Base-by-base conservation (phyloP, 345 rosid species). In the Citrus trifoliata region DNA sequence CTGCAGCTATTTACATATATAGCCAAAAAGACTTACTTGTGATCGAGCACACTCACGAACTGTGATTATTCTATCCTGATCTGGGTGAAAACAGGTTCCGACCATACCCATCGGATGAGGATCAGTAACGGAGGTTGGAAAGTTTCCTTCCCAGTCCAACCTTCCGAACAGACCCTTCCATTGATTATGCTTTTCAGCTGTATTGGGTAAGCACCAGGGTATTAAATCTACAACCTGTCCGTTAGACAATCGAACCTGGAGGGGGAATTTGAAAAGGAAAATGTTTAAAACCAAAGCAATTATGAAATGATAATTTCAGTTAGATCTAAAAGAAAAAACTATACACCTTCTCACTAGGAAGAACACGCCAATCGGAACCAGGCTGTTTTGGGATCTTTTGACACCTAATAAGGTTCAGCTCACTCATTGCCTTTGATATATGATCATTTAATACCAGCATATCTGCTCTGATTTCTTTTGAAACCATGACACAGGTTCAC, bases 21-120 rank as follows among this genome's bases (percentile, higher is more conserved):
- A 18, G 61, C 61, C 22, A 56, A 56, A 56, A 56, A 2, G 27
- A 58, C 83, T 82, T 83, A 95, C 98, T 82, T 95, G 95, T 71
- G 98, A 93, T 70, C 97, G 87, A 19, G 97, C 96, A 70, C 93
- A 93, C 87, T 95, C 98, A 24, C 97, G 98, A 67, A 95, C 97
- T 0, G 96, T 89, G 55, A 93, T 72, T 18, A 95, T 93, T 55
- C 99, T 81, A 73, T 93, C 97, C 83, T 93, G 98, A 1, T 92
- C 97, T 2, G 99, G 98, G 78, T 93, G 97, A 74, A 95, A 93
- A 53, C 99, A 95, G 90, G 92, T 87, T 60, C 99, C 98, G n/a
- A 95, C 98, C 83, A 89, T 93, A 30, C 99, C 98, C 93, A 89
- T 92, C 6, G 98, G 98, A 76, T 92, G 93, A 81, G 98, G 98